Percentiles rank a stretch among this genome's conserved stretches.
phyloP scores from a whole-genome alignment of 768 basidiomycete genomes.

The Tubosaeta sp. region DNA sequence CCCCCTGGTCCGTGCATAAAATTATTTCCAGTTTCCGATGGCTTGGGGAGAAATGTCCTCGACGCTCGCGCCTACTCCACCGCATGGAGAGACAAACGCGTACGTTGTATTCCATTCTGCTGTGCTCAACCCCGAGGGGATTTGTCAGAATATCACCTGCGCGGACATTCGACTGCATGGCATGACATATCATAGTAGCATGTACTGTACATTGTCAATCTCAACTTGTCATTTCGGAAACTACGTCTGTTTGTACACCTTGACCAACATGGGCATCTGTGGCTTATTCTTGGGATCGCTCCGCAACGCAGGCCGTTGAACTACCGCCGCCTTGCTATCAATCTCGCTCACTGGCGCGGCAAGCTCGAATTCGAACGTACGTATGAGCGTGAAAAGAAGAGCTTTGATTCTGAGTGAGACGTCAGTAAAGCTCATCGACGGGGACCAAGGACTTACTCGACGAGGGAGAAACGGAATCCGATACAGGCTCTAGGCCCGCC shows the following conservation, averaged over 20 bases:
- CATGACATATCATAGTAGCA: too few relatives aligned
- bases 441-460: not conserved
- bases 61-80: too few relatives aligned
- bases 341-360: not conserved
- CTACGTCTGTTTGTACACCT: not conserved
- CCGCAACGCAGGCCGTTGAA: not conserved
- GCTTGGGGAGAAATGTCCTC: too few relatives aligned
- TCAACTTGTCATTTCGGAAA: not conserved
- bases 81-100: too few relatives aligned
- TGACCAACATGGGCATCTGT: constrained; percentile 12
- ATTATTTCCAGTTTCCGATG: too few relatives aligned
- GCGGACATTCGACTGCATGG: too few relatives aligned
- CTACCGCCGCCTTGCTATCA: not conserved
- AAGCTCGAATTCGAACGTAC: constrained; percentile 1
- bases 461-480: not conserved
- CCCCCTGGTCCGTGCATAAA: too few relatives aligned
- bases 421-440: not conserved
- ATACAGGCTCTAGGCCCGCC: not conserved
- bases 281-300: not conserved
- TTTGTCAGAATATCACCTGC: too few relatives aligned
- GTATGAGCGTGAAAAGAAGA: not conserved
- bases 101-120: too few relatives aligned
- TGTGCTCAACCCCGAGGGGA: too few relatives aligned
- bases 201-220: not conserved
- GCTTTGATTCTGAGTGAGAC: not conserved